Percentiles rank a stretch among this genome's conserved stretches.
Conservation (phyloP, 140 eudicot species). For the Anethum foeniculum region DNA sequence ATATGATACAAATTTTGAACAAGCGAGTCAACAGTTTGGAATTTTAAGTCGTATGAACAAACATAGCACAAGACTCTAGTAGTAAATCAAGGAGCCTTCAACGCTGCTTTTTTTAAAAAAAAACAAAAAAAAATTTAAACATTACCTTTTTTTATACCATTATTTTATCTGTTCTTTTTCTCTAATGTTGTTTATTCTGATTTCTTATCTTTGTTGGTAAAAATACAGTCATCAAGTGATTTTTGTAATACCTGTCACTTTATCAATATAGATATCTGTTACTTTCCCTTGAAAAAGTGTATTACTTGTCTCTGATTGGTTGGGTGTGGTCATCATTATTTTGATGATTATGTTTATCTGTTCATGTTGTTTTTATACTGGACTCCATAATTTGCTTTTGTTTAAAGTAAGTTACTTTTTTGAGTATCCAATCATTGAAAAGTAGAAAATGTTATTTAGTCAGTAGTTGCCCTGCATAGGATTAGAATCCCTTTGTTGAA, state of each 20-base stretch:
- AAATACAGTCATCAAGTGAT: not conserved
- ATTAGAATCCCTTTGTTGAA: constrained; percentile 7
- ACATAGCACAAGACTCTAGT: not conserved
- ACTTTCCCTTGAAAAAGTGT: constrained; percentile 14
- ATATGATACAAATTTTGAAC: not conserved
- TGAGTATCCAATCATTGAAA: constrained; percentile 18
- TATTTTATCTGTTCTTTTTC: not conserved
- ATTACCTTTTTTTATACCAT: not conserved
- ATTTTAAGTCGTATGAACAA: not conserved
- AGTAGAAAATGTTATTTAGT: constrained; percentile 2
- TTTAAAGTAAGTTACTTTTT: constrained; percentile 10
- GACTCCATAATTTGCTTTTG: constrained; percentile 11
- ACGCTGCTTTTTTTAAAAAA: not conserved
- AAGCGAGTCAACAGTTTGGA: not conserved
- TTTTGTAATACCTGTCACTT: not conserved
- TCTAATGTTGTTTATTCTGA: not conserved
- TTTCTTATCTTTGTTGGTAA: constrained; percentile 7
- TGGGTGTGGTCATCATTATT: constrained; percentile 15
- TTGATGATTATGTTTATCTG: constrained; percentile 14
- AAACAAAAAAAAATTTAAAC: not conserved
- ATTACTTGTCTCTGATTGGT: constrained; percentile 8
- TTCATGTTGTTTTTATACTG: constrained; percentile 2
- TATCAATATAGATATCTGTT: constrained; percentile 15
- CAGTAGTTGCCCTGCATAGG: not conserved
- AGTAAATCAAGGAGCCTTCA: no score